Percentiles rank a stretch among this genome's conserved stretches.
phyloP scores from a whole-genome alignment of 805 yeast species.

The Metschnikowia shivogae region DNA sequence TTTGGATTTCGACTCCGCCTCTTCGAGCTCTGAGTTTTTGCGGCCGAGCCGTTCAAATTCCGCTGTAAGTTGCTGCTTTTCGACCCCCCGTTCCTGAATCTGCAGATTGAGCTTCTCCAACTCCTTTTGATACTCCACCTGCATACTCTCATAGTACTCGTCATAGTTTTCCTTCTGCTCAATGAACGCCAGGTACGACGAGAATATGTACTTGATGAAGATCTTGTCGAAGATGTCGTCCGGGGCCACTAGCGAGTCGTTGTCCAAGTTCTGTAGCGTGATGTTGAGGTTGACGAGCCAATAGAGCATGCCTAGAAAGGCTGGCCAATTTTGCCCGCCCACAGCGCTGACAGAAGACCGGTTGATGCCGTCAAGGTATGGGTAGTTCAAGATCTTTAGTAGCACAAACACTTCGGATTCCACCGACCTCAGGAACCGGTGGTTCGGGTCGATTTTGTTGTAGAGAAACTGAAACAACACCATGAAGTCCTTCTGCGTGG shows the following conservation, averaged over 20 bases:
- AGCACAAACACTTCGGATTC: conserved; percentile 73
- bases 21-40: conserved; percentile 45
- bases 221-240: conserved; percentile 49
- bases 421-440: conserved; percentile 59
- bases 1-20: conserved; percentile 47
- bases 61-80: conserved; percentile 36
- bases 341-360: conserved; percentile 87
- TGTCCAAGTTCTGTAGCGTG: conserved; percentile 25
- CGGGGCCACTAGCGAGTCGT: conserved; percentile 26
- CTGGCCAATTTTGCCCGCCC: conserved; percentile 87
- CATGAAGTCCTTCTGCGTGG: conserved; percentile 85
- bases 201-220: conserved; percentile 56
- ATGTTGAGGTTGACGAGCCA: conserved; percentile 68
- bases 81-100: conserved; percentile 36
- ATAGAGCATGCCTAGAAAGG: conserved; percentile 73
- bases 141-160: conserved; percentile 52
- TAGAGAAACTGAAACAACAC: conserved; percentile 77
- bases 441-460: conserved; percentile 73
- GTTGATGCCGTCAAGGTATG: conserved; percentile 74
- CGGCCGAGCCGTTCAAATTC: conserved; percentile 40
- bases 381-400: conserved; percentile 65
- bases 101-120: conserved; percentile 47
- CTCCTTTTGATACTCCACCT: conserved; percentile 49
- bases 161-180: conserved; percentile 61
- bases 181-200: conserved; percentile 65